phyloP scores from a whole-genome alignment of 257 asterid genomes.

The Primulina tabacum region DNA sequence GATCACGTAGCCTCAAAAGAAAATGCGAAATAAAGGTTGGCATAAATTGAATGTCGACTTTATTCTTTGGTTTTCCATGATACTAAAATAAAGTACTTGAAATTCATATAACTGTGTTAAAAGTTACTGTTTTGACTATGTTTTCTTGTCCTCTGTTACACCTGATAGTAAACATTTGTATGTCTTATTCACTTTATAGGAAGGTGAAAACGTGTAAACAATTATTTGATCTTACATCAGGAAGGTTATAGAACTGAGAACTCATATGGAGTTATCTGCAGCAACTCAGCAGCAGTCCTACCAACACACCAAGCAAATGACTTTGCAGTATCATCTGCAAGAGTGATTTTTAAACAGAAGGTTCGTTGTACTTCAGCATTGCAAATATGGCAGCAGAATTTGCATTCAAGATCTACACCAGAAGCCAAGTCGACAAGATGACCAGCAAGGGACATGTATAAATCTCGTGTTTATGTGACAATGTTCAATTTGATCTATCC shows the following conservation, averaged over 20 bases:
- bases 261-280: conserved; percentile 82
- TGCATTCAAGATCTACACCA: conserved; percentile 50
- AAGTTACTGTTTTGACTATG: neutral
- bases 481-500: conserved; percentile 73
- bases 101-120: neutral
- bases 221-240: conserved; percentile 56
- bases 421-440: conserved; percentile 42
- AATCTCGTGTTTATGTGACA: conserved; percentile 66
- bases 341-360: conserved; percentile 57
- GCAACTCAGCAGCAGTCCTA: conserved; percentile 84
- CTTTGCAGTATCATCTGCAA: conserved; percentile 69
- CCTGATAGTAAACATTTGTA: neutral
- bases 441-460: conserved; percentile 66
- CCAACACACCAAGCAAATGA: conserved; percentile 79
- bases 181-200: no score
- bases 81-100: neutral
- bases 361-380: conserved; percentile 50
- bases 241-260: conserved; percentile 61
- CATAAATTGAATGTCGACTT: neutral
- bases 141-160: neutral
- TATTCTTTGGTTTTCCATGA: neutral
- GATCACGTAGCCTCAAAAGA: neutral
- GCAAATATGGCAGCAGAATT: conserved; percentile 57
- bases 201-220: neutral
- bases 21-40: neutral